Evolutionary conservation across 2,329 filamentous ascomycete species (phyloP).

Genomic region (Venturia aucupariae): DNA sequence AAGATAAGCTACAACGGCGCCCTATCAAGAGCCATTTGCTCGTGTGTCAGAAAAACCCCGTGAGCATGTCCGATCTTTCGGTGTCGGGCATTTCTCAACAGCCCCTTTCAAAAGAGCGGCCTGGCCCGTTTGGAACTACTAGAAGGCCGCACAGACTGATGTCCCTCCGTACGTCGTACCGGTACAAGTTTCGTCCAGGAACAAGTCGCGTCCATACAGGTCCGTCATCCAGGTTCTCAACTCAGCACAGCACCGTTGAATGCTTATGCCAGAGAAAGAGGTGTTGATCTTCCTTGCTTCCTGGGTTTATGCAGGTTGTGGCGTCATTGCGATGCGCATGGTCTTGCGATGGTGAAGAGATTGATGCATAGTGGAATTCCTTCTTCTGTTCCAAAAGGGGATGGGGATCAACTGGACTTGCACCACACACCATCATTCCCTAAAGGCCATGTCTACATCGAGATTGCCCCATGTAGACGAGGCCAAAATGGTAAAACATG

Average conservation of each 20-base stretch:
- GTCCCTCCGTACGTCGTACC: background rate
- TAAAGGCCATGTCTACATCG: background rate
- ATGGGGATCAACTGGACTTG: background rate
- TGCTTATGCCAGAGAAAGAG: no score
- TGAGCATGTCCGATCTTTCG: background rate
- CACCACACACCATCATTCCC: background rate
- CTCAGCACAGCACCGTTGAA: background rate
- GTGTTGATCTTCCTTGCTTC: background rate
- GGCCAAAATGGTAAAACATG: background rate
- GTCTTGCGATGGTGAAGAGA: background rate
- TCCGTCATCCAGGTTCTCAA: background rate
- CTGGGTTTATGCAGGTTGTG: background rate
- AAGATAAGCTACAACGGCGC: slow-evolving; percentile 6
- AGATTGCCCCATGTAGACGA: background rate
- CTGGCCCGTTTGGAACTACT: no score
- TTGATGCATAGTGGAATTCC: no score
- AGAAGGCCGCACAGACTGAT: background rate
- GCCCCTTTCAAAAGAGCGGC: background rate
- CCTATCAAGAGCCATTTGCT: background rate
- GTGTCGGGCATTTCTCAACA: background rate
- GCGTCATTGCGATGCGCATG: background rate
- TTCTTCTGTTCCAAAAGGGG: no score
- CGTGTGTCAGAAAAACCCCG: background rate
- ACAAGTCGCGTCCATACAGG: background rate
- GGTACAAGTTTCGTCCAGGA: background rate